A percentile compares a stretch with the other conserved stretches of the same genome.
Conservation (phyloP, 257 asterid genomes). For the Ophiorrhiza pumila region DNA sequence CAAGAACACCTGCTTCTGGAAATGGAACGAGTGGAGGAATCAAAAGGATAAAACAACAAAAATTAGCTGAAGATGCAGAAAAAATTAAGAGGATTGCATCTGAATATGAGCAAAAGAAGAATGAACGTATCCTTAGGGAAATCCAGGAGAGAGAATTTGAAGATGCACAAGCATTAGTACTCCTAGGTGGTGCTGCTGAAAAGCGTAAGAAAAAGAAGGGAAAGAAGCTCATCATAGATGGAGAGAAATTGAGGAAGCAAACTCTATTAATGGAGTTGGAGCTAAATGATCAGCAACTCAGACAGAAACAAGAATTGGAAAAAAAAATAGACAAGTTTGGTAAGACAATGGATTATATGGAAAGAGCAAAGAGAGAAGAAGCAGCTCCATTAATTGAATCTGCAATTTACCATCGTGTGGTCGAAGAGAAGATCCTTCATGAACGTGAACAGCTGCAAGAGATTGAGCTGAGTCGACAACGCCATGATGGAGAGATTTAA, state of each 20-base stretch:
- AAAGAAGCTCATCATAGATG: conserved; percentile 62
- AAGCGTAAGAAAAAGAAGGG: conserved; percentile 63
- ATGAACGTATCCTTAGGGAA: conserved; percentile 67
- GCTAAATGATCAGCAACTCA: conserved; percentile 64
- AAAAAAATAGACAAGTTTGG: conserved; percentile 40
- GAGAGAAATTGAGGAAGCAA: conserved; percentile 71
- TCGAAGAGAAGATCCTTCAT: conserved; percentile 30
- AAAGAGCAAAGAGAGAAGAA: conserved; percentile 45
- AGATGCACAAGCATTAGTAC: conserved; percentile 68
- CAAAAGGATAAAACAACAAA: conserved; percentile 62
- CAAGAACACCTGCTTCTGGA: conserved; percentile 79
- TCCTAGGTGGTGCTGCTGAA: conserved; percentile 63
- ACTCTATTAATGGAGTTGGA: conserved; percentile 63
- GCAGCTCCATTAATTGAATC: conserved; percentile 31
- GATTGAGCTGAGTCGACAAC: conserved; percentile 27
- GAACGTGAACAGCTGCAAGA: conserved; percentile 36
- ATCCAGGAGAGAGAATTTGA: conserved; percentile 77
- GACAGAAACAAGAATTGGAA: conserved; percentile 88
- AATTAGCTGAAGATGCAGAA: conserved; percentile 68
- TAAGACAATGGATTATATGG: conserved; percentile 38
- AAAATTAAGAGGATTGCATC: conserved; percentile 66
- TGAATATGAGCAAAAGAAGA: conserved; percentile 71
- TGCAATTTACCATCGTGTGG: conserved; percentile 29
- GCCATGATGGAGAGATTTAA: conserved; percentile 31
- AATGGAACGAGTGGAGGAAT: conserved; percentile 87